Conservation (phyloP, 352 stramenopile species). For the Globisporangium cylindrosporum region DNA sequence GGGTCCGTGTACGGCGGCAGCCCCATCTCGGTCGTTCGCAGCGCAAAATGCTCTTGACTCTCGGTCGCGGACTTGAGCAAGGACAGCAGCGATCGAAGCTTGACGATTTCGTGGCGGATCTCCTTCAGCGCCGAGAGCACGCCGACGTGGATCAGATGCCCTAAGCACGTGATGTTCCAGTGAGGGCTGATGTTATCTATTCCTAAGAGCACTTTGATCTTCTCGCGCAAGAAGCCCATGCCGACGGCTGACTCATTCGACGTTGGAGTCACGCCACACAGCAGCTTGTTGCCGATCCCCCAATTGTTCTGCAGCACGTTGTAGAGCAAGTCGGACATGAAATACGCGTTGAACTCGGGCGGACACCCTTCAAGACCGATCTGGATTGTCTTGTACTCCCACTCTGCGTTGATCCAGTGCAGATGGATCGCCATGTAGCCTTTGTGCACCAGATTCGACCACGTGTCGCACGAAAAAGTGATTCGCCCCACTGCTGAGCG, state of each 20-base stretch:
- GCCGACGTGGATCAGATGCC: constrained; percentile 68
- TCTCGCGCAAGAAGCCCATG: constrained; percentile 77
- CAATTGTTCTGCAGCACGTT: constrained; percentile 80
- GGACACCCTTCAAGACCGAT: constrained; percentile 70
- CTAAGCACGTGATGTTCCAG: constrained; percentile 75
- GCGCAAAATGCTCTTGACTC: constrained; percentile 69
- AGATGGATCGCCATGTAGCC: constrained; percentile 72
- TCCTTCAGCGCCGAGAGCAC: constrained; percentile 67
- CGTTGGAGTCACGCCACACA: constrained; percentile 66
- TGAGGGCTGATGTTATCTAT: constrained; percentile 69
- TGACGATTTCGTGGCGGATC: constrained; percentile 69
- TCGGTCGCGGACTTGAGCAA: constrained; percentile 69
- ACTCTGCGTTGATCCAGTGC: constrained; percentile 85
- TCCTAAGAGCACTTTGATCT: constrained; percentile 75
- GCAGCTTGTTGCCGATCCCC: constrained; percentile 64
- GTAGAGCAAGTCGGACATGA: constrained; percentile 77
- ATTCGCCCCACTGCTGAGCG: constrained; percentile 65
- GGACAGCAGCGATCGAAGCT: constrained; percentile 69
- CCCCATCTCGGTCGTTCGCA: constrained; percentile 66
- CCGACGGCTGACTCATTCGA: constrained; percentile 59
- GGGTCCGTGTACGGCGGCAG: constrained; percentile 54
- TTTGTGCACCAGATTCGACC: constrained; percentile 67
- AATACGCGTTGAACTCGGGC: constrained; percentile 68
- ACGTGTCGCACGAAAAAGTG: constrained; percentile 80
- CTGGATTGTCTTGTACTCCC: constrained; percentile 82